Evolutionary conservation across 2,329 filamentous ascomycete genomes (phyloP), one percentile per base, ranked within the genome.

Genomic region (Alternaria infectoria): DNA sequence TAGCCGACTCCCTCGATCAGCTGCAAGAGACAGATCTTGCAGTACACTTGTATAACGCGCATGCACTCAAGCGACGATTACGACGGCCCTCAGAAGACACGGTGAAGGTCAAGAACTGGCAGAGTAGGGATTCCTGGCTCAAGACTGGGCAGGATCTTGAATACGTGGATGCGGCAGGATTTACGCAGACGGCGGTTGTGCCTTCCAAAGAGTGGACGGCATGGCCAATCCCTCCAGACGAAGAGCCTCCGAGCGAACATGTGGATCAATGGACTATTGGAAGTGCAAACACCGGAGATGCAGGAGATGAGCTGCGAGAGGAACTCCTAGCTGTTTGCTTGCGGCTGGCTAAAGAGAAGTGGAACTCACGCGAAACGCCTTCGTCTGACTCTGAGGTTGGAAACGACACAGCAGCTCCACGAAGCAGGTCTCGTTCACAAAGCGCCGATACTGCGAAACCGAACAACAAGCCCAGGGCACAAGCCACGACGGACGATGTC

Each of bases 1-100:
- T 92, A 2, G 86, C 86, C 61, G 82, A 85, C 6, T 89, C 90
- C 8, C 82, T 97, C 59, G 86, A 90, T 61, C 85, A 87, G 49
- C 76, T 89, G 15, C 84, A 87, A 36, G 87, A 90, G 43, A 83
- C 86, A 57, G 90, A 97, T 74, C 81, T 97, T 11, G 84, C 88
- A 0, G 81, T 90, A 47, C 94, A 97, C 80, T 82, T 97, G 6
- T 97, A 92, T 81, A 93, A 96, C 78, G 85, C 90, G 0, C 90
- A 91, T 80, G 86, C 86, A 36, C 82, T 96, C 58, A 93, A 90
- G 77, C 80, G 82, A 36, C 81, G 85, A n/a, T 61, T 72, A 45
- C 68, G 70, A 36, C 64, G 67, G 15, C 65, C 72, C 25, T 30
- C 47, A 2, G 56, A 66, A 23, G 64, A 71, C 11, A 50, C 73